A percentile compares a stretch with the other conserved stretches of the same genome.
phyloP scores from a whole-genome alignment of 257 asterid species.

The Misopates orontium region DNA sequence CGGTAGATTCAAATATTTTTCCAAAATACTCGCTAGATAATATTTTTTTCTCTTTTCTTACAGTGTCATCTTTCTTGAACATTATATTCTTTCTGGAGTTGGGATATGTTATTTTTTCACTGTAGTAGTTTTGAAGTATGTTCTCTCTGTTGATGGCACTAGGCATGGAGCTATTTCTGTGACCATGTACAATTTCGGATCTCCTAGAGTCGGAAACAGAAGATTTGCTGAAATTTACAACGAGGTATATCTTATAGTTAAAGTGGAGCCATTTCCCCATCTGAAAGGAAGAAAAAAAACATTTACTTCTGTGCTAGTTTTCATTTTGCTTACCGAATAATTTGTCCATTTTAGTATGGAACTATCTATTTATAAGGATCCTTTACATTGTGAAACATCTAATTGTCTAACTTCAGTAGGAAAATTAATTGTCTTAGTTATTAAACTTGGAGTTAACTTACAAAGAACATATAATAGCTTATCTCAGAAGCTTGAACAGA shows the following conservation, averaged over 20 bases:
- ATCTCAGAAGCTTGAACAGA: too few species aligned
- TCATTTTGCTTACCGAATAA: too few species aligned
- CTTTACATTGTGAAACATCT: background rate
- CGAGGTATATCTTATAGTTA: constrained; percentile 49
- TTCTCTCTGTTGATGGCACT: constrained; percentile 26
- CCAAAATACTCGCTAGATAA: too few species aligned
- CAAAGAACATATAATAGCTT: too few species aligned
- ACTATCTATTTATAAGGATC: background rate
- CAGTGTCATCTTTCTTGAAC: background rate
- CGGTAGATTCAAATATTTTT: too few species aligned
- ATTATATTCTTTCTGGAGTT: constrained; percentile 11
- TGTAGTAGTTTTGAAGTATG: background rate
- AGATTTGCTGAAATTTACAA: constrained; percentile 88
- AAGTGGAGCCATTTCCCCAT: too few species aligned
- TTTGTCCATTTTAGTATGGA: background rate
- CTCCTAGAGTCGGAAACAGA: constrained; percentile 97
- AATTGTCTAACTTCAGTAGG: background rate
- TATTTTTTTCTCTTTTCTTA: too few species aligned
- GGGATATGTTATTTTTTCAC: constrained; percentile 3
- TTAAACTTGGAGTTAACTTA: background rate
- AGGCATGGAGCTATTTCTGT: constrained; percentile 80
- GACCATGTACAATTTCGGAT: constrained; percentile 95
- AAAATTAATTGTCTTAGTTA: background rate
- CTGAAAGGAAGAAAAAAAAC: too few species aligned
- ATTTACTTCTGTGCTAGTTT: too few species aligned